Base-by-base conservation (phyloP, 2,329 filamentous ascomycete species). In the Fusarium sororula region DNA sequence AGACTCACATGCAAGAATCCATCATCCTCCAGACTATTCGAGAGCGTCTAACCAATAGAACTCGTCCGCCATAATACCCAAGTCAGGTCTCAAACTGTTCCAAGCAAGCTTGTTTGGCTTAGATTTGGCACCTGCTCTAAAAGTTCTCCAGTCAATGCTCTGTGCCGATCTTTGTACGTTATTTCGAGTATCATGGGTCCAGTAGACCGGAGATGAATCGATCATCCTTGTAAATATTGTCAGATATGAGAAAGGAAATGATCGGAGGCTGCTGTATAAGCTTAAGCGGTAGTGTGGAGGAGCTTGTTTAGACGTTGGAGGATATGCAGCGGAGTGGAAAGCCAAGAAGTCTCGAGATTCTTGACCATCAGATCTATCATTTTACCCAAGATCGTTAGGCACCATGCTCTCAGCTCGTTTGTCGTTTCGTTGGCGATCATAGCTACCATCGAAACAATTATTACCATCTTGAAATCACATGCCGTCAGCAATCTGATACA, bases 31-130 rank as follows among this genome's bases (percentile, higher is more conserved):
- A 45, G 0, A 38, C 53, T 15, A 35, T 64, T 4, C 59, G 18
- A 2, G 12, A 15, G 7, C 22, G n/a, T 42, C 3, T 37, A 63
- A 5, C 67, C 66, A 20, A 63, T 73, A 6, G 37, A 24, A 8
- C 12, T 41, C 4, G 53, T 50, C 4, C 22, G n/a, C 3, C 26
- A 61, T 20, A 26, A 32, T 17, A 35, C 56, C 0, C 39, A 73
- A 39, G 32, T 63, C 7, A 22, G 26, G 11, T 57, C n/a, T 68
- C 72, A 22, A 68, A 74, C 28, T 73, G 67, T 54, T 50, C 58
- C 38, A 73, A 71, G 66, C 57, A 24, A 50, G 54, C 22, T 38
- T 71, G 18, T 73, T 71, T 59, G 57, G 63, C 14, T 37, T 74
- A 22, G 59, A 74, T 45, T 73, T 73, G 51, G 42, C 59, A 22